Evolutionary conservation across 148 eudicot species (phyloP).

Genomic region (Nyssa sinensis): DNA sequence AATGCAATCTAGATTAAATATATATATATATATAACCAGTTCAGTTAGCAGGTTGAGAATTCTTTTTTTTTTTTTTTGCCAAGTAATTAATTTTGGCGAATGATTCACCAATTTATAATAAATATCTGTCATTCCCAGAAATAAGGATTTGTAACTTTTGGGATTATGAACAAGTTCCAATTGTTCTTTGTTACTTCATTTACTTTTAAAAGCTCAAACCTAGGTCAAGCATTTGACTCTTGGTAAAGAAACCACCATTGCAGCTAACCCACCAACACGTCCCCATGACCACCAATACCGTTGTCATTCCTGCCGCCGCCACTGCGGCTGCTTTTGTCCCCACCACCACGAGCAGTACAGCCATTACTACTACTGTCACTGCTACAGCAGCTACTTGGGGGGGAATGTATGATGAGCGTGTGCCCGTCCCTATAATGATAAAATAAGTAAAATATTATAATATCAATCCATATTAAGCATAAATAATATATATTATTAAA

Average conservation of each 20-base stretch:
- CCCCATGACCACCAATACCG: slow-evolving; percentile 55
- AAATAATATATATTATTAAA: not conserved
- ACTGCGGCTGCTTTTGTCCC: slow-evolving; percentile 55
- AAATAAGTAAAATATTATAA: slow-evolving; percentile 19
- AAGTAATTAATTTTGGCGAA: not conserved
- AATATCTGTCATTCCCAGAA: not conserved
- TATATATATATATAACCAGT: not conserved
- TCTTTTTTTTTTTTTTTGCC: not conserved
- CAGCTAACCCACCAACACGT: slow-evolving; percentile 28
- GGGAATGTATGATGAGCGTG: slow-evolving; percentile 37
- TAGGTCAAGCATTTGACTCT: slow-evolving; percentile 42
- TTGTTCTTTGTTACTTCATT: slow-evolving; percentile 4
- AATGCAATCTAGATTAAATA: too few species aligned
- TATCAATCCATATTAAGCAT: slow-evolving; percentile 20
- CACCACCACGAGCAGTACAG: slow-evolving; percentile 34
- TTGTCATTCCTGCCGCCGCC: slow-evolving; percentile 57
- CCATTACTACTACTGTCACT: slow-evolving; percentile 68
- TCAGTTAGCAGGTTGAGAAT: not conserved
- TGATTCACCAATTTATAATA: not conserved
- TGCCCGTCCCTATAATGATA: slow-evolving; percentile 48
- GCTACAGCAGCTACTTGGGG: slow-evolving; percentile 51
- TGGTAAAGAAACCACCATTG: slow-evolving; percentile 37
- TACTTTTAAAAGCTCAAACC: slow-evolving; percentile 39
- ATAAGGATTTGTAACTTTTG: not conserved
- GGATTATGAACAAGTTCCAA: not conserved